Base-by-base conservation (phyloP, 2,329 filamentous ascomycete species). In the Dactylellina leptospora region DNA sequence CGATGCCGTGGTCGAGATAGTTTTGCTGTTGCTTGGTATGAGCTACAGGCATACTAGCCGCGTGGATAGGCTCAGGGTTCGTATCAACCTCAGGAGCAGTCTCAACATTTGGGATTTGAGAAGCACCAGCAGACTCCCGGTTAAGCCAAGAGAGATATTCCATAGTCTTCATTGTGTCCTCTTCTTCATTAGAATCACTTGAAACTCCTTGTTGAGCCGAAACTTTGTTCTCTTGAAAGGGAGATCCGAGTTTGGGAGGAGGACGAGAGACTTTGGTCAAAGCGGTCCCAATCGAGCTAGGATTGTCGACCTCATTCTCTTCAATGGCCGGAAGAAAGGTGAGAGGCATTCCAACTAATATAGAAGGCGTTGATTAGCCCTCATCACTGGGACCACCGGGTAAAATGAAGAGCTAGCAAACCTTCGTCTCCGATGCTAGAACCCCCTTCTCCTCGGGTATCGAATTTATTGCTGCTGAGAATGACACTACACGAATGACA, bases 251-350 rank as follows among this genome's bases (percentile, higher is more conserved):
- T 25, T 23, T 16, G 16, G 42, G 2, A 9, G 36, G 11, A 5
- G 55, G 44, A 13, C 20, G 27, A 13, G 58, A 63, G 36, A 48
- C 51, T 23, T 59, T 71, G n/a, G 66, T 63, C 18, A 63, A 25
- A 4, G 33, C 44, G 9, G 66, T 59, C 9, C 58, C 58, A 25
- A 63, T 38, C 1, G 59, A 59, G 59, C 53, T 54, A 22, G 22
- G 38, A 45, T 59, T 45, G n/a, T 56, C 58, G n/a, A 20, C 13
- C n/a, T 18, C 22, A 25, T 53, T 18, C 3, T 51, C 45, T 16
- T 42, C 28, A 25, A 25, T 30, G n/a, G 33, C 3, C 36, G 1
- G 50, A 36, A 60, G 22, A 22, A 13, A 16, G 44, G 28, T 13
- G 22, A 25, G 20, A 13, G 13, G 10, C 10, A 13, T 22, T 50